Evolutionary conservation across 306 rosid species (phyloP).

Genomic region (Canavalia ensiformis): DNA sequence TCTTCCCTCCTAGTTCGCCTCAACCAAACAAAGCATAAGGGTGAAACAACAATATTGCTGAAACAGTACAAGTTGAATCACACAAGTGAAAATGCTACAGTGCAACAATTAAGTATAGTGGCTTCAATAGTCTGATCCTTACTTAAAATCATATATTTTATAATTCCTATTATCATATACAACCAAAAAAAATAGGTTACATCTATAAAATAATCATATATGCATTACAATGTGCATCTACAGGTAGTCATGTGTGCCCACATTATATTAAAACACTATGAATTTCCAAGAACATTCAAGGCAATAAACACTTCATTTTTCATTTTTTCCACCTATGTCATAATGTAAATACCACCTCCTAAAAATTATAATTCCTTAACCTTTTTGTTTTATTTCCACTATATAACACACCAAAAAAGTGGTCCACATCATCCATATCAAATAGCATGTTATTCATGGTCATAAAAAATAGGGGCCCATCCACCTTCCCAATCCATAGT

Average conservation of each 20-base stretch:
- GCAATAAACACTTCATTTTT: slow-evolving; percentile 28
- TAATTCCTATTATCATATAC: slow-evolving; percentile 7
- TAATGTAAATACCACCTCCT: slow-evolving; percentile 29
- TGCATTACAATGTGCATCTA: slow-evolving; percentile 12
- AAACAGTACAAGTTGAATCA: slow-evolving; percentile 32
- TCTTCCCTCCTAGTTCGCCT: too few relatives aligned
- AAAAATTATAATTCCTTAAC: slow-evolving; percentile 6
- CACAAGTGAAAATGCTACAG: slow-evolving; percentile 28
- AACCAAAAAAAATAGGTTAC: slow-evolving; percentile 18
- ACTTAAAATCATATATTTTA: slow-evolving; percentile 19
- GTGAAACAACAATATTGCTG: slow-evolving; percentile 26
- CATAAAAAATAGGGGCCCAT: not conserved
- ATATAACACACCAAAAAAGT: slow-evolving; percentile 10
- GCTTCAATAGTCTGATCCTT: slow-evolving; percentile 33
- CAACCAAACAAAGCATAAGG: not conserved
- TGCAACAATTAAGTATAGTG: slow-evolving; percentile 11
- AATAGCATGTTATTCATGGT: slow-evolving; percentile 25
- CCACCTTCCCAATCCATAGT: not conserved
- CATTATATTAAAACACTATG: slow-evolving; percentile 14
- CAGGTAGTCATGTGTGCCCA: slow-evolving; percentile 11
- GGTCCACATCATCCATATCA: slow-evolving; percentile 27
- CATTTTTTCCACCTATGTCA: slow-evolving; percentile 22
- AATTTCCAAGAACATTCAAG: slow-evolving; percentile 38
- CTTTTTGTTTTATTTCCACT: slow-evolving; percentile 33
- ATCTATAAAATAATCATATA: not conserved